Evolutionary conservation across 768 basidiomycete species (phyloP), one percentile per base, ranked within the genome.

Genomic region (Tephrocybe sp.): DNA sequence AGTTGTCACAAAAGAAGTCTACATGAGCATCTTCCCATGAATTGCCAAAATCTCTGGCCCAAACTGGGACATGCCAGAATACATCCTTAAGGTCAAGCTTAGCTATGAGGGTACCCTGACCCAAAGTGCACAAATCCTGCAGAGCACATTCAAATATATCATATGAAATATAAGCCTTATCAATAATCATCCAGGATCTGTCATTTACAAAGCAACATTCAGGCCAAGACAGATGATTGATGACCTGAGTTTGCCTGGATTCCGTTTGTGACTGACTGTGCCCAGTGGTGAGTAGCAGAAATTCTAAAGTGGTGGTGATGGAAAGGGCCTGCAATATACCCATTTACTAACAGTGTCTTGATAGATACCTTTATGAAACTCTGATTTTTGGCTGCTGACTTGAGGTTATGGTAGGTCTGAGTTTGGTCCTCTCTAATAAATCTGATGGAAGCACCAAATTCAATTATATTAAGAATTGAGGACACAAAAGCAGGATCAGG

Each of bases 31-130:
- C n/a, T n/a, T n/a, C n/a, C n/a, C n/a, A n/a, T n/a, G n/a, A n/a
- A n/a, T n/a, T n/a, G n/a, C n/a, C n/a, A n/a, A n/a, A n/a, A 50
- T 73, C 70, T 0, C 45, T 54, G 2, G 55, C 48, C 6, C 58
- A 57, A 6, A 73, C 59, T 0, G 68, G 70, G 32, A 73, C 66
- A 33, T 72, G 72, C 23, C 63, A 57, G 51, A 73, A 74, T 2
- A 71, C 73, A n/a, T 68, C 63, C 47, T 68, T 62, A 4, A 74
- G 58, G 46, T 73, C 70, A 15, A 71, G 65, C 48, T 73, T 73
- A 3, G 56, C 61, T 53, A 74, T 60, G 1, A 68, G 55, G 0
- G 68, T 62, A 11, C 65, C 61, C 1, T 36, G 62, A 1, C 71
- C 67, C 0, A 62, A 62, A 0, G 4, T 20, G 7, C 50, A 18